Evolutionary conservation across 1,284 basidiomycete genomes (phyloP).

Genomic region (Exobasidium cylindrosporum): DNA sequence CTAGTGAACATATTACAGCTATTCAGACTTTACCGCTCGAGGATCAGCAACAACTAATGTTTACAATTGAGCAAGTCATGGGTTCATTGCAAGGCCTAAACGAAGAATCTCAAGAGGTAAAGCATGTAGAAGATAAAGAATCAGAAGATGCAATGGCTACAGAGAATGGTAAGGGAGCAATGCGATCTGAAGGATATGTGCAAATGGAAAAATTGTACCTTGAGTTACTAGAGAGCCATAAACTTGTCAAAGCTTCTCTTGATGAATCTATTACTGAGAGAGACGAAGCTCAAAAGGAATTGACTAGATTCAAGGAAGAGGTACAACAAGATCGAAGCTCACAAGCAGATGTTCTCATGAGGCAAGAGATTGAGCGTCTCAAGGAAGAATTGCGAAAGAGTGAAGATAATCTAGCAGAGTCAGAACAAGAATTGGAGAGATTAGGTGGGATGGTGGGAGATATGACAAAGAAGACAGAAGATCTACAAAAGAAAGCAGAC

Average conservation of each 20-base stretch:
- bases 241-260: conserved; percentile 66
- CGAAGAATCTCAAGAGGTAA: conserved; percentile 8
- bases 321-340: conserved; percentile 31
- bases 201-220: conserved; percentile 71
- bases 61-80: conserved; percentile 57
- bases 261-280: conserved; percentile 37
- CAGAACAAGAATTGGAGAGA: conserved; percentile 39
- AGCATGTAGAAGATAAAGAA: conserved; percentile 11
- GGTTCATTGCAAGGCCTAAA: conserved; percentile 22
- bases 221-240: conserved; percentile 71
- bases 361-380: conserved; percentile 39
- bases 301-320: conserved; percentile 28
- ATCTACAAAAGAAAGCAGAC: conserved; percentile 74
- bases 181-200: conserved; percentile 4
- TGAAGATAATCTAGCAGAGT: conserved; percentile 42
- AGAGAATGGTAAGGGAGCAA: not conserved
- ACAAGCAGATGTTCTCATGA: conserved; percentile 36
- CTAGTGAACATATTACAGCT: conserved; percentile 75
- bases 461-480: conserved; percentile 62
- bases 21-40: conserved; percentile 74
- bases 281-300: conserved; percentile 23
- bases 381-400: conserved; percentile 36
- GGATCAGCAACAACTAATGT: conserved; percentile 79
- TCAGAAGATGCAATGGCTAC: not conserved
- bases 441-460: conserved; percentile 25